Evolutionary conservation across 345 rosid genomes (phyloP).

Genomic region (Hypericum perforatum): DNA sequence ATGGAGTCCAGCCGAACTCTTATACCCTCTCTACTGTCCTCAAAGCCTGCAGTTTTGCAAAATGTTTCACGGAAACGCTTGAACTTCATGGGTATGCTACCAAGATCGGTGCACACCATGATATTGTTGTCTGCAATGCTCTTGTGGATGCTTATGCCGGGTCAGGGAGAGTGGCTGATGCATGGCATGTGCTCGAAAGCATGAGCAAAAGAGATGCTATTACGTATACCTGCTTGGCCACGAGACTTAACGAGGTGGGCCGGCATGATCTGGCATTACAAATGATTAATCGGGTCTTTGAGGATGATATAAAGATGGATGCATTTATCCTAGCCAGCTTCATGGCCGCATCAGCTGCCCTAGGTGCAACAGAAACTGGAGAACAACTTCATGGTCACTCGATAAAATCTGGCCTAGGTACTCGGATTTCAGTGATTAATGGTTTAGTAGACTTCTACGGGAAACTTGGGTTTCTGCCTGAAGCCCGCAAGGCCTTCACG

Average conservation of each 20-base stretch:
- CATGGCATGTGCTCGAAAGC: conserved; percentile 30
- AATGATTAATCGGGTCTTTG: conserved; percentile 29
- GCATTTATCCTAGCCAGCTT: conserved; percentile 48
- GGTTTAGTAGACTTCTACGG: conserved; percentile 48
- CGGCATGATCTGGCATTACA: conserved; percentile 33
- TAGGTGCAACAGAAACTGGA: conserved; percentile 39
- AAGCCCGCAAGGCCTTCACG: conserved; percentile 33
- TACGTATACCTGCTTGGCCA: conserved; percentile 57
- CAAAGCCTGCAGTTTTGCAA: conserved; percentile 27
- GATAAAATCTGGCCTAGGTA: conserved; percentile 38
- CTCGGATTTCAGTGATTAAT: conserved; percentile 36
- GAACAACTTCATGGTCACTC: conserved; percentile 59
- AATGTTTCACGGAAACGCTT: conserved; percentile 18
- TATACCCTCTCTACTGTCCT: conserved; percentile 47
- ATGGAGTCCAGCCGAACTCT: conserved; percentile 42
- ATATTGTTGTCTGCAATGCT: conserved; percentile 39
- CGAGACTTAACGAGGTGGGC: conserved; percentile 49
- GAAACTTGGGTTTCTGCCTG: conserved; percentile 33
- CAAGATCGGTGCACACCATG: conserved; percentile 23
- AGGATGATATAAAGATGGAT: conserved; percentile 41
- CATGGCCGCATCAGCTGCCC: conserved; percentile 47
- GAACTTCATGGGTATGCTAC: conserved; percentile 45
- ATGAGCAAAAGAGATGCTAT: conserved; percentile 43
- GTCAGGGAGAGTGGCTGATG: conserved; percentile 30
- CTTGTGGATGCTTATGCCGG: conserved; percentile 57